Conservation (phyloP, 176 grass and related monocot species). For the Hordeum marinum region DNA sequence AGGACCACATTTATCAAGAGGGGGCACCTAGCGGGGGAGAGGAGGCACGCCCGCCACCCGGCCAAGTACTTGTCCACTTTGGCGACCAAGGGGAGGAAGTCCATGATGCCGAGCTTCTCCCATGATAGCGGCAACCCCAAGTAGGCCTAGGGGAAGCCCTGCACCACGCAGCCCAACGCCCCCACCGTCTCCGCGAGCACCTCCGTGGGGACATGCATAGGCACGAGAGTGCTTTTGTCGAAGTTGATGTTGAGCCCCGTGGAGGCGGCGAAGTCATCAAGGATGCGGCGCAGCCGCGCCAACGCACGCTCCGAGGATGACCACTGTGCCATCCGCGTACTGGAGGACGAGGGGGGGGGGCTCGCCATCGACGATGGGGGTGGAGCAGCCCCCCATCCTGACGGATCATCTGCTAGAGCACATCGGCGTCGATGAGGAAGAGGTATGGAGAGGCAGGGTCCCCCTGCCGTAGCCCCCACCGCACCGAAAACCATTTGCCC, state of each 20-base stretch:
- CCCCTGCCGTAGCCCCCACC: not conserved
- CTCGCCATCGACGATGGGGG: rapidly evolving
- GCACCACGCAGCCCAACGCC: no score
- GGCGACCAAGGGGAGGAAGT: no score
- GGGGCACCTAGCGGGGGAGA: no score
- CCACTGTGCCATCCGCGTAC: not conserved
- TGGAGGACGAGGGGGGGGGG: not conserved
- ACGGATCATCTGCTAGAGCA: not conserved
- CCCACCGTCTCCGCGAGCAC: no score
- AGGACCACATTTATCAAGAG: no score
- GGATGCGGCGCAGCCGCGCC: not conserved
- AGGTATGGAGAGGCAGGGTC: not conserved
- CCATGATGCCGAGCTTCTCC: no score
- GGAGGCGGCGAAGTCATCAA: not conserved
- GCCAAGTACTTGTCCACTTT: no score
- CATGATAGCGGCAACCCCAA: no score
- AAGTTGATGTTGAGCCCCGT: not conserved
- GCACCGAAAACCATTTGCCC: not conserved
- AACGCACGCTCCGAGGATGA: not conserved
- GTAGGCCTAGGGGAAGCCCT: no score
- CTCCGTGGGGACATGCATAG: no score
- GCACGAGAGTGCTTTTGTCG: no score
- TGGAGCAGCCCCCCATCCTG: not conserved
- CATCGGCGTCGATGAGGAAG: not conserved
- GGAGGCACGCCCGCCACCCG: no score